phyloP scores from a whole-genome alignment of 139 green algal species.

The Chlamydomonas incerta region DNA sequence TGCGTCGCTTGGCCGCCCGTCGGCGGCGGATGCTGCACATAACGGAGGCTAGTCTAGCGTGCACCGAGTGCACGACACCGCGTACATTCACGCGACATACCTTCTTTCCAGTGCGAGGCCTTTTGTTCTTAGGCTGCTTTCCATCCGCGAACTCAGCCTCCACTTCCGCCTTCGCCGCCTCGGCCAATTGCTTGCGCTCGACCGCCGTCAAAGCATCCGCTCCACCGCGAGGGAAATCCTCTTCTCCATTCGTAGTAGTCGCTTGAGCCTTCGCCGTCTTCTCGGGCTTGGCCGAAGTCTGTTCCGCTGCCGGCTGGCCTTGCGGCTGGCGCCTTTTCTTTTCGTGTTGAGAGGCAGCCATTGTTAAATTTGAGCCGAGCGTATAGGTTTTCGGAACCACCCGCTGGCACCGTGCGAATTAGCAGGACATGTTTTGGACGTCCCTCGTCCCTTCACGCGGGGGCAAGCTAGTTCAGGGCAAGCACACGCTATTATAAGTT shows the following conservation, averaged over 20 bases:
- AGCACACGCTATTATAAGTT: no score
- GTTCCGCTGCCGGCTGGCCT: not conserved
- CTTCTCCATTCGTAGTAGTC: constrained; percentile 44
- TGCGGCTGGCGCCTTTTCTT: not conserved
- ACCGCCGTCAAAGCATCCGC: constrained; percentile 68
- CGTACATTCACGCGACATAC: not conserved
- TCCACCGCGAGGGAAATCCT: constrained; percentile 83
- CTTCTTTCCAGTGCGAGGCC: constrained; percentile 13
- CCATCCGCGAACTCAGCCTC: constrained; percentile 63
- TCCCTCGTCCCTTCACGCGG: no score
- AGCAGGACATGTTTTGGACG: no score
- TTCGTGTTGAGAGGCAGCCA: not conserved
- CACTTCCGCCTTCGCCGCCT: constrained; percentile 70
- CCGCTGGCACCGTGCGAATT: no score
- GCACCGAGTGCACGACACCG: not conserved
- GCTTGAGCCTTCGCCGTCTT: not conserved
- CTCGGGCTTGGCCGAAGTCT: not conserved
- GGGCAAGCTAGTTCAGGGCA: no score
- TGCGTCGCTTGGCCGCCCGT: not conserved
- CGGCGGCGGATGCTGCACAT: constrained; percentile 7
- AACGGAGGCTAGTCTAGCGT: not conserved
- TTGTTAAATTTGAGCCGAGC: no score
- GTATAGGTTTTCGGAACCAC: no score
- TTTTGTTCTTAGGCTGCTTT: constrained; percentile 29
- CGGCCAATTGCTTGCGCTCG: constrained; percentile 66